Evolutionary conservation across 768 basidiomycete genomes (phyloP), one percentile per base, ranked within the genome.

Genomic region (Tricholoma bakamatsutake): DNA sequence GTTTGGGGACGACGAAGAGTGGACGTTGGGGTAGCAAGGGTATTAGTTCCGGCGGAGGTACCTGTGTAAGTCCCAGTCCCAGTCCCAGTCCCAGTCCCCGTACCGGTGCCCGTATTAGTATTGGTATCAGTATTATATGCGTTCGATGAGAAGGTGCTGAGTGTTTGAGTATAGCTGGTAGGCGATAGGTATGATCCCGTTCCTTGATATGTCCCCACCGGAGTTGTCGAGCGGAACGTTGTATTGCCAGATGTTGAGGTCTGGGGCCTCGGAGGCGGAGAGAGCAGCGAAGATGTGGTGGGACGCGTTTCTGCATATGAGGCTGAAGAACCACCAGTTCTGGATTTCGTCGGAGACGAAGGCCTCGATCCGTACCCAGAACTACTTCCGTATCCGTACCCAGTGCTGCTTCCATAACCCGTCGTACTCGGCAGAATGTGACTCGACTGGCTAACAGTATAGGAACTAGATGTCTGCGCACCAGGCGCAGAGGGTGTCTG

Each of bases 1-100:
- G 75, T 75, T 54, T 86, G 81, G 2, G 84, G 83, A 40, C 85
- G 78, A 37, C 84, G 83, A 15, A 88, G 70, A 10, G 81, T 71
- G 0, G 85, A 75, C 0, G 76, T 78, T 1, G 84, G 80, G 1
- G 79, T 79, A 1, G 66, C 57, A 5, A 76, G 71, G 3, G 72
- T 70, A 1, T 71, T 71, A 1, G 80, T 71, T 30, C 68, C 69
- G 4, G 71, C 72, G 33, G 58, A 61, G 1, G 72, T 69, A n/a
- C 66, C 62, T 4, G 74, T 69, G 48, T 65, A 68, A 11, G 71
- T 63, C 48, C 67, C 63, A 0, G 82, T 80, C 55, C 72, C 72
- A 0, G 77, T 76, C 53, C 74, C 70, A 3, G 75, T 69, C 21
- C 51, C 57, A 17, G 45, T 59, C 40, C n/a, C n/a, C n/a, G n/a